Percentiles rank a stretch among this genome's conserved stretches.
phyloP scores from a whole-genome alignment of 257 asterid genomes.

The Nicotiana attenuata region DNA sequence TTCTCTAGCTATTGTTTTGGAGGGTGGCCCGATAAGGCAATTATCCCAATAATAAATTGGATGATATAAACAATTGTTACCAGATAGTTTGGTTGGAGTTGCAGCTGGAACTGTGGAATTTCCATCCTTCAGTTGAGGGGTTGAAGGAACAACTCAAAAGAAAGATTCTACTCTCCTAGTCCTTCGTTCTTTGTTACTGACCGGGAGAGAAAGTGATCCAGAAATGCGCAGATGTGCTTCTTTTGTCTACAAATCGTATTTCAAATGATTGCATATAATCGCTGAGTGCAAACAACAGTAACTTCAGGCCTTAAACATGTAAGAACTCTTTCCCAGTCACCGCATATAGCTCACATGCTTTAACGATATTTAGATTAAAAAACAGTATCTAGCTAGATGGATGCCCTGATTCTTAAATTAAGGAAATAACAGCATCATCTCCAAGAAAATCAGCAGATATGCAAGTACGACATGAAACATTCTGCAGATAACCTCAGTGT shows the following conservation, averaged over 20 bases:
- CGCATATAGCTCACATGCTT: not conserved
- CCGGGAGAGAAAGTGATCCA: slow-evolving; percentile 75
- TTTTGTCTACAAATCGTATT: slow-evolving; percentile 30
- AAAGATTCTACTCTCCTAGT: slow-evolving; percentile 48
- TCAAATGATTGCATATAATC: not conserved
- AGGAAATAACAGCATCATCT: not conserved
- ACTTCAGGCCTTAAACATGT: not conserved
- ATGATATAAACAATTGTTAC: slow-evolving; percentile 25
- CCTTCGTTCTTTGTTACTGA: slow-evolving; percentile 45
- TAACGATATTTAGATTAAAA: not conserved
- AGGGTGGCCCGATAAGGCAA: no score
- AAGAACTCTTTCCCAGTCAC: not conserved
- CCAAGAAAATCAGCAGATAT: not conserved
- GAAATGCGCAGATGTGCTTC: slow-evolving; percentile 41
- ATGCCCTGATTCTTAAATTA: not conserved
- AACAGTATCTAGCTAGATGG: not conserved
- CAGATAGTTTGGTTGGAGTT: slow-evolving; percentile 34
- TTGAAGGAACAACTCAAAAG: slow-evolving; percentile 74
- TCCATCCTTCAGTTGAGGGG: slow-evolving; percentile 52
- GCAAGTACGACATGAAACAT: not conserved
- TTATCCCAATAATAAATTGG: not conserved
- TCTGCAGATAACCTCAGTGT: not conserved
- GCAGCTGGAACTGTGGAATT: slow-evolving; percentile 22
- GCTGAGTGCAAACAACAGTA: not conserved
- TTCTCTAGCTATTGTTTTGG: no score